Base-by-base conservation (phyloP, 2,329 filamentous ascomycete genomes). In the Microsporum audouinii region DNA sequence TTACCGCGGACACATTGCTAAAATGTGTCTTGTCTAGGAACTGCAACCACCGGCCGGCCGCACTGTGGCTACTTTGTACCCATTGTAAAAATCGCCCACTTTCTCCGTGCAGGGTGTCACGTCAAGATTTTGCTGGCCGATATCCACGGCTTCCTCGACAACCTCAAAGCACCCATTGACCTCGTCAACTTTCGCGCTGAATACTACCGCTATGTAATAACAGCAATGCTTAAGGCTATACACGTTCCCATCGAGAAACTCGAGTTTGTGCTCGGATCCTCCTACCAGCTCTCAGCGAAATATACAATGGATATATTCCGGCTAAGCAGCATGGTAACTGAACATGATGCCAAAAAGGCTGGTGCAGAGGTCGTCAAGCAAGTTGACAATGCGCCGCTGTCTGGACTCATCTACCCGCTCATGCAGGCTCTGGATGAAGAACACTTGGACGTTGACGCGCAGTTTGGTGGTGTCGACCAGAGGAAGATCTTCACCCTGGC, bases 281-380 rank as follows among this genome's bases (percentile, higher is more conserved):
- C 81, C 60, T 92, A 90, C 81, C 88, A 94, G 72, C 82, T 76
- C 34, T 76, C 73, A 23, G 68, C 77, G 17, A 74, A 85, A 47
- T 97, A 96, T 77, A 84, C 86, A 63, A 94, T 96, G 88, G 92
- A 97, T 71, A 76, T 95, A 38, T 92, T 91, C 77, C 85, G 88
- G 70, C 73, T 97, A 65, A 82, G 81, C 53, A 83, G 83, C 2
- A 75, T 89, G 59, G 83, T 88, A 3, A 86, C 86, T 12, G 85
- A 91, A 75, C 85, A 91, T 71, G 86, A 94, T 70, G 89, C 91
- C 14, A 89, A 91, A 75, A 94, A 90, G 75, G 91, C 92, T 0
- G 92, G 92, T 43, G 88, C 90, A 1, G 94, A 97, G 75, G 84
- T 97, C 5, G 92, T 99, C 66, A 97, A 97, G 80, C 91, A 97